Evolutionary conservation across 495 filamentous ascomycete species (phyloP).

Genomic region (Hypomontagnella submonticulosa): DNA sequence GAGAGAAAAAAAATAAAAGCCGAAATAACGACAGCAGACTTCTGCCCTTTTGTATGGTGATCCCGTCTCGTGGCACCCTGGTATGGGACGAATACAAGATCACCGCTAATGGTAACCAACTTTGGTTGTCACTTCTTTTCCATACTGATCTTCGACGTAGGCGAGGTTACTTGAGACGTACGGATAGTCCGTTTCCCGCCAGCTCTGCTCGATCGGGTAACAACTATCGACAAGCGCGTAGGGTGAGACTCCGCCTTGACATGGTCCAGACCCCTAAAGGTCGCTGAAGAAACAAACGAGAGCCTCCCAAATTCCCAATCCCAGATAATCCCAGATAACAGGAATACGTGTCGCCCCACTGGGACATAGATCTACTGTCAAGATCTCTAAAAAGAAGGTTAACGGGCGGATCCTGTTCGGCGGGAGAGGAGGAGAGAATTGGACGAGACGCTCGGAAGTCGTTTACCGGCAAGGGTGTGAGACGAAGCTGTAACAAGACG

Average conservation of each 20-base stretch:
- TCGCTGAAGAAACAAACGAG: slow-evolving; percentile 34
- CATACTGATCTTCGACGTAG: slow-evolving; percentile 35
- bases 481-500: slow-evolving; percentile 37
- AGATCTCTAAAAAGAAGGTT: slow-evolving; percentile 40
- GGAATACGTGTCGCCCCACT: slow-evolving; percentile 21
- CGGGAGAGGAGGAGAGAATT: slow-evolving; percentile 13
- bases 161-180: slow-evolving; percentile 31
- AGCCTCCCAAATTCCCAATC: not conserved
- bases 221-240: slow-evolving; percentile 18
- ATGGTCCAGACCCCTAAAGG: slow-evolving; percentile 14
- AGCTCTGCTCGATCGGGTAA: slow-evolving; percentile 28
- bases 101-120: slow-evolving; percentile 18
- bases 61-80: slow-evolving; percentile 10
- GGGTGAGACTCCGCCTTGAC: slow-evolving; percentile 26
- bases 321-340: slow-evolving; percentile 32
- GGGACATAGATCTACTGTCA: slow-evolving; percentile 28
- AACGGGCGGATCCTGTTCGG: slow-evolving; percentile 31
- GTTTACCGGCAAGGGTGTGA: slow-evolving; percentile 33
- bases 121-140: slow-evolving; percentile 13
- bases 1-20: slow-evolving; percentile 19
- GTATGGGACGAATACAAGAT: slow-evolving; percentile 14
- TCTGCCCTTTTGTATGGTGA: slow-evolving; percentile 30
- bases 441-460: slow-evolving; percentile 32
- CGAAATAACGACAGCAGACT: slow-evolving; percentile 4
- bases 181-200: slow-evolving; percentile 34